Conservation (phyloP, 345 rosid genomes). For the Psidium friedrichsthalianum region DNA sequence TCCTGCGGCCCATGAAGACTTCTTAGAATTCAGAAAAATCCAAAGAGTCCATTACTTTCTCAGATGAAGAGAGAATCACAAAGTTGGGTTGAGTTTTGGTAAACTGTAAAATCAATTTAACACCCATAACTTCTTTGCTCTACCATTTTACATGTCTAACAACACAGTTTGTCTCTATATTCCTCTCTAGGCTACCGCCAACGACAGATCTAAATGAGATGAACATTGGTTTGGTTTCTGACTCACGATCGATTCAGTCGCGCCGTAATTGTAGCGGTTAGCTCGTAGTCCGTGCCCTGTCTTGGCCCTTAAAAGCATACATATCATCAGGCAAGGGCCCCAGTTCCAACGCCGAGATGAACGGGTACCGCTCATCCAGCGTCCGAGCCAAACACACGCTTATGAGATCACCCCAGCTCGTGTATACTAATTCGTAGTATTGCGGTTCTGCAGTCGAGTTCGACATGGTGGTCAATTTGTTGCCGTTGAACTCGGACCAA, state of each 20-base stretch:
- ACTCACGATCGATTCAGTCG: background rate
- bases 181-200: too few relatives aligned
- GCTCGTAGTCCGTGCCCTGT: slow-evolving; percentile 2
- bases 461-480: slow-evolving; percentile 8
- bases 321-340: background rate
- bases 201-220: too few relatives aligned
- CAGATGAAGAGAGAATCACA: too few relatives aligned
- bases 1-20: too few relatives aligned
- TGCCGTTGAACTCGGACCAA: background rate
- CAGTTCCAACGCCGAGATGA: slow-evolving; percentile 19
- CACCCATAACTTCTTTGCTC: too few relatives aligned
- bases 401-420: background rate
- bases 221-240: too few relatives aligned
- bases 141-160: too few relatives aligned
- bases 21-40: too few relatives aligned
- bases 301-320: slow-evolving; percentile 5
- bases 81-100: too few relatives aligned
- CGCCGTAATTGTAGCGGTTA: slow-evolving; percentile 4
- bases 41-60: too few relatives aligned
- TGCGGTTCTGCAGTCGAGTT: background rate
- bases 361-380: slow-evolving; percentile 1
- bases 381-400: slow-evolving; percentile 11
- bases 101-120: too few relatives aligned
- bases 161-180: too few relatives aligned
- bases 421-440: background rate